phyloP scores from a whole-genome alignment of 179 eudicot genomes.

The Spinacia oleracea region DNA sequence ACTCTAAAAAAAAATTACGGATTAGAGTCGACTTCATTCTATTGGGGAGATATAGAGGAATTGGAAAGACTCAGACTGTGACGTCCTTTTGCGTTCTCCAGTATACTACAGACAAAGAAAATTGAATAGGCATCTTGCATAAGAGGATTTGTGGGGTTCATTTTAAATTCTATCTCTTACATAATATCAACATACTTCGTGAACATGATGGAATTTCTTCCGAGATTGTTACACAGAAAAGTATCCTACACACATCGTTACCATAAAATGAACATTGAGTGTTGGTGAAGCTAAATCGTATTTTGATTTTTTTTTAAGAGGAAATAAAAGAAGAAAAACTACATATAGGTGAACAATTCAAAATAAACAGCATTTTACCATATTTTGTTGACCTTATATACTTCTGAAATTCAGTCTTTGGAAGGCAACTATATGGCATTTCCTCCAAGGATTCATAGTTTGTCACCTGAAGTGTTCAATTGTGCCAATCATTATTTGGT shows the following conservation, averaged over 20 bases:
- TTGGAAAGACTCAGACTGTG: no score
- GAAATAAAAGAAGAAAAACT: no score
- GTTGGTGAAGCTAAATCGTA: not conserved
- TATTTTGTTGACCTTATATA: slow-evolving; percentile 57
- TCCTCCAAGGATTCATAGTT: slow-evolving; percentile 59
- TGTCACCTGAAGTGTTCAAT: slow-evolving; percentile 49
- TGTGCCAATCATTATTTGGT: slow-evolving; percentile 14
- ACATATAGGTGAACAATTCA: not conserved
- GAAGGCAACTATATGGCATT: slow-evolving; percentile 67
- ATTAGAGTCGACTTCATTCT: no score
- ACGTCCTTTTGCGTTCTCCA: not conserved
- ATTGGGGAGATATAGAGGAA: no score
- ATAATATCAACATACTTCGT: not conserved
- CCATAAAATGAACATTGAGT: not conserved
- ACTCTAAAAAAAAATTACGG: no score
- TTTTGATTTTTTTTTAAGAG: not conserved
- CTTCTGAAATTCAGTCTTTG: slow-evolving; percentile 83
- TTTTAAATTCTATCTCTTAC: not conserved
- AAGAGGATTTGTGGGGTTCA: not conserved
- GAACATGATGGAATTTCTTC: not conserved
- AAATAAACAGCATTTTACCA: slow-evolving; percentile 46
- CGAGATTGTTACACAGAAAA: not conserved
- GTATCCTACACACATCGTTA: not conserved
- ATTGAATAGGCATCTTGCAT: not conserved
- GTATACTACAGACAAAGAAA: not conserved